Base-by-base conservation (phyloP, 2,329 filamentous ascomycete genomes). In the Calcarisporium arbuscula region DNA sequence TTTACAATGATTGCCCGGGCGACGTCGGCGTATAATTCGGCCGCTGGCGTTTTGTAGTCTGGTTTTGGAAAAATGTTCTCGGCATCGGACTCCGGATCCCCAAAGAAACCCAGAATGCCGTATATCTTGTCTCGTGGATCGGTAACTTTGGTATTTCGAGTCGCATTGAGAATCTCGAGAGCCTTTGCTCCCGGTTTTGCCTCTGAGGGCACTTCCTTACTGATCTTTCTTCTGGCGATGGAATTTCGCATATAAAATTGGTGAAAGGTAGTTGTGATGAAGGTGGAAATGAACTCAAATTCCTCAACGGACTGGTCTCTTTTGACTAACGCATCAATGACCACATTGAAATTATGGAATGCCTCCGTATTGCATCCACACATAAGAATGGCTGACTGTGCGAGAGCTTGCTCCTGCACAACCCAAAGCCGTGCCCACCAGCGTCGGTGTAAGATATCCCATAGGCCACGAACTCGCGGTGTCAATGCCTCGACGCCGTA, bases 41-140 rank as follows among this genome's bases (percentile, higher is more conserved):
- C 20, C 18, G 34, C 12, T 5, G 34, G 14, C 27, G 7, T 35
- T 22, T 19, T 25, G 14, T 35, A 35, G 15, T 35, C 20, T n/a
- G 34, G 34, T 3, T 25, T 17, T 18, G 28, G 34, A 11, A 35
- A 35, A 14, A 35, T 35, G n/a, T 35, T 35, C 15, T 35, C 26
- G 8, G 34, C 9, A 12, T 35, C 34, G 5, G 20, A 21, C 5
- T 12, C 9, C 10, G 16, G 11, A 4, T n/a, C 6, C 10, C 34
- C 34, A 8, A 35, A 35, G n/a, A 35, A 35, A 7, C 34, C 34
- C 23, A 35, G 28, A 28, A 35, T 36, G 8, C 34, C 34, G 3
- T 36, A 32, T 32, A 36, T 36, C 16, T 36, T 36, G 34, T 36
- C 34, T 5, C 34, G 34, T 5, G 34, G 34, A 17, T 36, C 34